Evolutionary conservation across 768 basidiomycete genomes (phyloP).

Genomic region (Coprinopsis cinerea): DNA sequence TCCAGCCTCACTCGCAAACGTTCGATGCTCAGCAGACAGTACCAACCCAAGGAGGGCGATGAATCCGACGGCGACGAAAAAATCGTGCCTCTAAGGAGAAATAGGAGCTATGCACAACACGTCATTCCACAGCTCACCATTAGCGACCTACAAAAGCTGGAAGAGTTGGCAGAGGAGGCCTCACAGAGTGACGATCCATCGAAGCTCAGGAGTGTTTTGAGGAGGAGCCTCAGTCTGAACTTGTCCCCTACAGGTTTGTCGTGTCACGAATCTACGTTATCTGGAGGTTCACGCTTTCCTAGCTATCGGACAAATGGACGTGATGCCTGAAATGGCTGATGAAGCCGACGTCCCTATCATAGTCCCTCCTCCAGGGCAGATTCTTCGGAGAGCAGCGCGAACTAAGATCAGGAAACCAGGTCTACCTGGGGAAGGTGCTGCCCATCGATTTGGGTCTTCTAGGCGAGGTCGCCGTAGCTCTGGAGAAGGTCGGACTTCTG

Average conservation of each 20-base stretch:
- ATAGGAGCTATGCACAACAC: slow-evolving; percentile 58
- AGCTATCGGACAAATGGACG: slow-evolving; percentile 67
- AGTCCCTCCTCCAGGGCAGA: slow-evolving; percentile 80
- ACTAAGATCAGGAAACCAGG: slow-evolving; percentile 93
- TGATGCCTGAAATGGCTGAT: slow-evolving; percentile 62
- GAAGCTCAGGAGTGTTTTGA: slow-evolving; percentile 69
- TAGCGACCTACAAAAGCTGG: slow-evolving; percentile 89
- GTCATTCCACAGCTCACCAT: slow-evolving; percentile 85
- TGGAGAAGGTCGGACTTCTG: slow-evolving; percentile 49
- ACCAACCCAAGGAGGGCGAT: slow-evolving; percentile 76
- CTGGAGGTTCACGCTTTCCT: slow-evolving; percentile 10
- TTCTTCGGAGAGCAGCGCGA: slow-evolving; percentile 85
- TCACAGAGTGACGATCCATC: slow-evolving; percentile 77
- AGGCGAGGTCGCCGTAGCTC: slow-evolving; percentile 31
- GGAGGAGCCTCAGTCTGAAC: slow-evolving; percentile 86
- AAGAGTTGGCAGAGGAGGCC: slow-evolving; percentile 89
- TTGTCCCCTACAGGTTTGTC: slow-evolving; percentile 78
- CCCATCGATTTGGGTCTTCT: slow-evolving; percentile 70
- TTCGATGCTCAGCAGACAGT: slow-evolving; percentile 94
- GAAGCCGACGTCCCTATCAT: slow-evolving; percentile 91
- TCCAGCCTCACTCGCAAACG: slow-evolving; percentile 71
- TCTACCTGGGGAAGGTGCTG: slow-evolving; percentile 68
- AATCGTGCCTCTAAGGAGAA: slow-evolving; percentile 62
- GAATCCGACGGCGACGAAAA: slow-evolving; percentile 59
- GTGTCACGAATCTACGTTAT: slow-evolving; percentile 10